phyloP scores from a whole-genome alignment of 495 filamentous ascomycete genomes.

The Penicillium lagena region DNA sequence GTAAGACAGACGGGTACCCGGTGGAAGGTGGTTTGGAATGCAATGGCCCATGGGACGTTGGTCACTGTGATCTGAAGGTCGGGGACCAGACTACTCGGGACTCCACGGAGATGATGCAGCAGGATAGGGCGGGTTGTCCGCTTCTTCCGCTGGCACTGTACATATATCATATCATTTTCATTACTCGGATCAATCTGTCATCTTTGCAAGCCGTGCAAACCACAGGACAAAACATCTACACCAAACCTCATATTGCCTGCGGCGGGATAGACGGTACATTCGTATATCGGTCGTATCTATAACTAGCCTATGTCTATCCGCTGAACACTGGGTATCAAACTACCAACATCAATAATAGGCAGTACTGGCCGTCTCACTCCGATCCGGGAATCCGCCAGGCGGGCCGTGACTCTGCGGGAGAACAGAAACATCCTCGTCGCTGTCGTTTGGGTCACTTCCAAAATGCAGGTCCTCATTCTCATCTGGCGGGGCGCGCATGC shows the following conservation, averaged over 20 bases:
- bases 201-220: neutral
- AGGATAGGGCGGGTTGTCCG: neutral
- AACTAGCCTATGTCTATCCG: neutral
- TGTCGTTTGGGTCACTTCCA: constrained; percentile 33
- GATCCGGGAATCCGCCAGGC: constrained; percentile 37
- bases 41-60: neutral
- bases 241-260: too few species aligned
- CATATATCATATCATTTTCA: constrained; percentile 12
- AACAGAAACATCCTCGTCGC: constrained; percentile 39
- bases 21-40: neutral
- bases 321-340: constrained; percentile 23
- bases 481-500: constrained; percentile 37
- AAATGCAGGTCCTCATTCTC: constrained; percentile 23
- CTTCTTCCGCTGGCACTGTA: constrained; percentile 9
- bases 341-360: constrained; percentile 31
- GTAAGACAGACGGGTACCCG: too few species aligned
- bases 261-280: too few species aligned
- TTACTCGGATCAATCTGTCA: constrained; percentile 6
- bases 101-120: too few species aligned
- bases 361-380: constrained; percentile 25
- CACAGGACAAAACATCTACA: too few species aligned
- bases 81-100: too few species aligned
- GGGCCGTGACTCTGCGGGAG: constrained; percentile 20
- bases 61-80: neutral
- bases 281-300: neutral